Evolutionary conservation across 2,329 filamentous ascomycete genomes (phyloP), one percentile per base, ranked within the genome.

Genomic region (Aspergillus tubingensis): DNA sequence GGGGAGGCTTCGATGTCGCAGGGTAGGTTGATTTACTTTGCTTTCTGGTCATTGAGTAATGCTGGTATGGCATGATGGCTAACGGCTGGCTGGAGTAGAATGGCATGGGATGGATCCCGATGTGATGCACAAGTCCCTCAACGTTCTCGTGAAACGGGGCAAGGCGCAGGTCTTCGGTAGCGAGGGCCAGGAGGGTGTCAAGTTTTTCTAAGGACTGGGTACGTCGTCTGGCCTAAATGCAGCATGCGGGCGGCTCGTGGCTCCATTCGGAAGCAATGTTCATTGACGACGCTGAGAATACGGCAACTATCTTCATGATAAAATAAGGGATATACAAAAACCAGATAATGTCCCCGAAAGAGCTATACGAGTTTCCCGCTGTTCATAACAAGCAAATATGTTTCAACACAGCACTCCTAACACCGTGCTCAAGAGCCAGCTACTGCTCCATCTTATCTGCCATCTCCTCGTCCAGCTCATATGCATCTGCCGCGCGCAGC

Each of bases 131-230:
- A 92, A 89, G 75, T 89, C 91, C 39, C 82, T 99, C 52, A 85
- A 86, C 62, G 82, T 95, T 53, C 83, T 97, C 52, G 93, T 96
- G 38, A 96, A 96, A 82, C 86, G 89, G 64, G 92, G 92, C 67
- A 96, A 91, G 79, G 94, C 93, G 13, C 94, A 98, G 77, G 87
- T 98, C 25, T 98, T 99, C 79, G 94, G 94, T 36, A 86, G 87
- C 57, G 92, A 94, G 70, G 92, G 94, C 73, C 90, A 91, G 62
- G 87, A 91, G 71, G 95, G 95, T 70, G 92, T 98, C 66, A 99
- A 99, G 80, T 98, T 99, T 80, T 98, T 98, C 74, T 97, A 80
- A 88, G 32, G 10, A 6, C 6, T 10, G 11, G 11, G 10, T 60
- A 36, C 2, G 39, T 41, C 10, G 32, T 39, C 25, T 54, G 38